These are phyloP conservation scores for Rhizoctonia solani DNA, from an alignment of 1,284 basidiomycete genomes.

Conservation along the genomic window DNA sequence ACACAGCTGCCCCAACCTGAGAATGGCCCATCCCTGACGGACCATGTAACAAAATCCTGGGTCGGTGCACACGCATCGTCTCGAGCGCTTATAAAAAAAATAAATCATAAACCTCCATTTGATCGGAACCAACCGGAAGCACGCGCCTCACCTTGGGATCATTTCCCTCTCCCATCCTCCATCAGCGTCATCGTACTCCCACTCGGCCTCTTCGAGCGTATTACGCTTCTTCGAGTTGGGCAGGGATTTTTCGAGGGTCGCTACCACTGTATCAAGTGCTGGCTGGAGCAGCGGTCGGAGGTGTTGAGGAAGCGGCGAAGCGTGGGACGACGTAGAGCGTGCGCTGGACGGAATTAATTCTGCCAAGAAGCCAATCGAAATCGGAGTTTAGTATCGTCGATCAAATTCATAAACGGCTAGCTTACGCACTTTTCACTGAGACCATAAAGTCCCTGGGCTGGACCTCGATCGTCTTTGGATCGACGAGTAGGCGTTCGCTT, in stretches of 20 bases:
- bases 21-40: slow-evolving; percentile 86
- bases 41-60: slow-evolving; percentile 86
- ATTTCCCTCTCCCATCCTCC: slow-evolving; percentile 81
- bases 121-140: slow-evolving; percentile 38
- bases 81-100: slow-evolving; percentile 72
- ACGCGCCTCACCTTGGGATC: slow-evolving; percentile 71
- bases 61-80: slow-evolving; percentile 86
- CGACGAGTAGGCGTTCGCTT: slow-evolving; percentile 80
- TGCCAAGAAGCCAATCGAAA: slow-evolving; percentile 45
- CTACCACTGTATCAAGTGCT: slow-evolving; percentile 72
- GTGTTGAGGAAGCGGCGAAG: slow-evolving; percentile 83
- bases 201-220: slow-evolving; percentile 94
- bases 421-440: slow-evolving; percentile 84
- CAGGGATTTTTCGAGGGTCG: slow-evolving; percentile 67
- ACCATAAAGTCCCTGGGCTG: slow-evolving; percentile 96
- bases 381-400: slow-evolving; percentile 19
- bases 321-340: slow-evolving; percentile 83
- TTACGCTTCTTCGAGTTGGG: slow-evolving; percentile 75
- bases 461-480: slow-evolving; percentile 85
- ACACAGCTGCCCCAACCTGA: slow-evolving; percentile 85
- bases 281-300: slow-evolving; percentile 79
- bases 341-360: slow-evolving; percentile 94
- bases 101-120: too few relatives aligned
- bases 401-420: slow-evolving; percentile 14
- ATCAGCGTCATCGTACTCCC: slow-evolving; percentile 74